Base-by-base conservation (phyloP, 345 rosid species). In the Mangifera indica region DNA sequence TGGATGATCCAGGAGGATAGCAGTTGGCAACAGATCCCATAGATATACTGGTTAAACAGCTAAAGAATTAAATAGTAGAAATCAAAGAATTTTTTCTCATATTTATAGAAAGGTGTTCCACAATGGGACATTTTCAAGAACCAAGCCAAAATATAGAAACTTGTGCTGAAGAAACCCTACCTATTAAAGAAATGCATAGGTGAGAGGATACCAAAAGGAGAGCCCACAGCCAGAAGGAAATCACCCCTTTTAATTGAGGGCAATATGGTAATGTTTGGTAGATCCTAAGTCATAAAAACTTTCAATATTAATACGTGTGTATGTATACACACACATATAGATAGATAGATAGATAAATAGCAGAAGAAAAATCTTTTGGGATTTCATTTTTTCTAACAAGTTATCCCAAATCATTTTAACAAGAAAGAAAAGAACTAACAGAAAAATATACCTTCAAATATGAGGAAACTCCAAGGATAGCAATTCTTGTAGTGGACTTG, bases 121-220 rank as follows among this genome's bases (percentile, higher is more conserved):
- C 4, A 11, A 60, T 0, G 12, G 42, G 53, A 51, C 17, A 42
- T 67, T 25, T 20, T 44, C 18, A 63, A 70, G 24, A 67, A 59
- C 59, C 52, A 21, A 34, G 63, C 26, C 24, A 69, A 79, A 20
- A 80, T 45, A 29, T 54, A 32, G 32, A 49, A 25, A 26, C 37
- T 60, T 53, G 48, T 29, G 64, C 55, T 22, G 56, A 59, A 57
- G 60, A 79, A 79, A 77, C 24, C 72, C 67, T 73, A 92, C 99
- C 97, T 90, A 81, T 92, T 95, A 74, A 90, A 82, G 81, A 95
- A 95, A 84, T 95, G 98, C 73, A 85, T 34, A 10, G 97, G 93
- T 48, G 99, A 95, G 69, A 91, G 90, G 81, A 90, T 77, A 57
- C 98, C 98, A 76, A 95, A 95, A 60, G 99, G 99, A 84, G 99